Percentiles rank a stretch among this genome's conserved stretches.
Evolutionary conservation across 805 yeast species (phyloP).

Genomic region (Yamadazyma laniorum): DNA sequence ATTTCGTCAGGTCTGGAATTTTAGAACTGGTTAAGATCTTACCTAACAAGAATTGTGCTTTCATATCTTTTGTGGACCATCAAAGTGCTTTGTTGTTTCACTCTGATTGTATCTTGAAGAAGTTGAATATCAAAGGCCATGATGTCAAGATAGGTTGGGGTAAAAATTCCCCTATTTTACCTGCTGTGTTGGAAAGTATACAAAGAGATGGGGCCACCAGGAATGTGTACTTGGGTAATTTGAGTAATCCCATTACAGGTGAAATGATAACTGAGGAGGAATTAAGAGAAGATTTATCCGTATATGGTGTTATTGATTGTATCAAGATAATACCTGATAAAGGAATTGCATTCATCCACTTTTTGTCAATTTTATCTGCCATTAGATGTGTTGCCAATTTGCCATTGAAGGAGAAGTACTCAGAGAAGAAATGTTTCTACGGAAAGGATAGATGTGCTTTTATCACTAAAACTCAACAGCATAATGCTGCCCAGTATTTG

Average conservation of each 20-base stretch:
- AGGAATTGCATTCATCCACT: slow-evolving; percentile 89
- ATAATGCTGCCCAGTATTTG: slow-evolving; percentile 91
- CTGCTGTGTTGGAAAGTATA: slow-evolving; percentile 73
- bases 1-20: slow-evolving; percentile 88
- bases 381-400: slow-evolving; percentile 77
- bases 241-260: slow-evolving; percentile 56
- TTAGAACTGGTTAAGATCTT: slow-evolving; percentile 75
- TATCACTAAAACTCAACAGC: slow-evolving; percentile 92
- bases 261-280: slow-evolving; percentile 58
- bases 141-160: slow-evolving; percentile 95
- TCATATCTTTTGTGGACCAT: slow-evolving; percentile 84
- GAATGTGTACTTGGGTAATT: slow-evolving; percentile 84
- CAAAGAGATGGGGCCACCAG: slow-evolving; percentile 88
- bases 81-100: slow-evolving; percentile 87
- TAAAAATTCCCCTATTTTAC: slow-evolving; percentile 68
- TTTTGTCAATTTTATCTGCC: slow-evolving; percentile 82
- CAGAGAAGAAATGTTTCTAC: slow-evolving; percentile 75
- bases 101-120: slow-evolving; percentile 86
- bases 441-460: slow-evolving; percentile 96
- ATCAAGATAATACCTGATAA: slow-evolving; percentile 76
- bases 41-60: slow-evolving; percentile 87
- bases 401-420: slow-evolving; percentile 65
- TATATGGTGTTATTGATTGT: slow-evolving; percentile 82
- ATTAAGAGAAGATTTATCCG: slow-evolving; percentile 60
- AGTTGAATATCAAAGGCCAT: slow-evolving; percentile 74